phyloP scores from a whole-genome alignment of 352 stramenopile species.

The Phytophthora macrochlamydospora region DNA sequence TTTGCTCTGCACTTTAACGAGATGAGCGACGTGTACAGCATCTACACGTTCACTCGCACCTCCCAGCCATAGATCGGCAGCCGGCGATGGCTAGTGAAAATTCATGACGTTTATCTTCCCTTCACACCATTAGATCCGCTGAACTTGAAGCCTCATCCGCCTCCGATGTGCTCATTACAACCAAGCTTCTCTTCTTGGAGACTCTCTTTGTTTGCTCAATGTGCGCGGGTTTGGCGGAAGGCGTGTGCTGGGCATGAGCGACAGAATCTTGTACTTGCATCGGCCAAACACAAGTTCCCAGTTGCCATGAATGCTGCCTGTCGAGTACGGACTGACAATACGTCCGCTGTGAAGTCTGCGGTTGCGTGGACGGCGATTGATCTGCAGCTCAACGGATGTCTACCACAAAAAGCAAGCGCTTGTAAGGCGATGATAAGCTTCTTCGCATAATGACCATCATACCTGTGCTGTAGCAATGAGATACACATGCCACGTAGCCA shows the following conservation, averaged over 20 bases:
- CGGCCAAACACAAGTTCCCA: conserved; percentile 82
- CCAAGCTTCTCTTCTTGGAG: neutral
- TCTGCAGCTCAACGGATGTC: conserved; percentile 84
- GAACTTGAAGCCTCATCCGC: conserved; percentile 5
- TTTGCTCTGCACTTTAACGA: conserved; percentile 91
- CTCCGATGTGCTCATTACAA: neutral
- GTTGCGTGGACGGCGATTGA: conserved; percentile 68
- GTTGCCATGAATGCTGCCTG: conserved; percentile 68
- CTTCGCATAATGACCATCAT: neutral
- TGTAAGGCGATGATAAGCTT: neutral
- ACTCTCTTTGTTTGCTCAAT: conserved; percentile 19
- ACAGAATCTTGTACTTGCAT: conserved; percentile 63
- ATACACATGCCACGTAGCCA: conserved; percentile 73
- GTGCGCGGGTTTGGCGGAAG: conserved; percentile 30
- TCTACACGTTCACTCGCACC: conserved; percentile 81
- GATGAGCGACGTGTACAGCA: conserved; percentile 89
- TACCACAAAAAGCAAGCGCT: conserved; percentile 24
- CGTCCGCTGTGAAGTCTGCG: conserved; percentile 54
- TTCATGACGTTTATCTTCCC: conserved; percentile 17
- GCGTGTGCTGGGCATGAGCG: conserved; percentile 61
- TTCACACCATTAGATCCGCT: conserved; percentile 23
- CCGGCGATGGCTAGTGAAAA: conserved; percentile 21
- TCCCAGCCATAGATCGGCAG: conserved; percentile 22
- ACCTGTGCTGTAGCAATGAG: conserved; percentile 83
- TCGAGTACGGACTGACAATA: conserved; percentile 65